Base-by-base conservation (phyloP, 1,284 basidiomycete genomes). In the Heliocybe sulcata region DNA sequence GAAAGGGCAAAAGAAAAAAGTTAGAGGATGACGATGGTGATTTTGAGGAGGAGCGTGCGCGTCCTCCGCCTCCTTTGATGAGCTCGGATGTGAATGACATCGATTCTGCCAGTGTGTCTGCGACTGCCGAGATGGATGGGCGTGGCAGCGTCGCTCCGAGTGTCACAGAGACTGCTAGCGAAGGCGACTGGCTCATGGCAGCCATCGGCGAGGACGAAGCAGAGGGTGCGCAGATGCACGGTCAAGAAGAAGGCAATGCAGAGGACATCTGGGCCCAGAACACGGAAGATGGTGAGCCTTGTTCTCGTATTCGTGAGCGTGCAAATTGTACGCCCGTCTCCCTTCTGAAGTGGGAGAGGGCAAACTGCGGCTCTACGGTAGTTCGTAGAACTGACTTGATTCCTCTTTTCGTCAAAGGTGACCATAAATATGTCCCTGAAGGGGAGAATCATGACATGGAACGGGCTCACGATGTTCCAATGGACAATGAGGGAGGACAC, bases 161-260 rank as follows among this genome's bases (percentile, higher is more conserved):
- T 61, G 77, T 83, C 38, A 79, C 83, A 45, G 85, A 87, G 71
- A 81, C 84, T 35, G 73, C 74, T 29, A 88, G 85, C 67, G 88
- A 90, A 67, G 83, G 76, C 54, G 87, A 90, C 67, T 90, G 87
- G 87, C 74, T 90, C 49, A 90, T 90, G 88, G 87, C 87, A 64
- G 87, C 88, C 54, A 90, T 90, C 61, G 80, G 76, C 57, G 83
- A 85, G 65, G 83, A 59, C 20, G 60, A 59, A 35, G 66, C 63
- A 19, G 73, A 71, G 45, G 73, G 75, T 52, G 67, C 67, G 56
- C 66, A 69, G 55, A 65, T 70, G 52, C 62, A 68, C 56, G 68
- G 70, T 56, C 65, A 65, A 56, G 69, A 72, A 55, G 65, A 65
- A 29, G 64, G 12, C 4, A 31, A 67, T 51, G 67, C 64, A 48